Percentiles rank a stretch among this genome's conserved stretches.
Evolutionary conservation across 345 rosid species (phyloP).

Genomic region (Pistacia vera): DNA sequence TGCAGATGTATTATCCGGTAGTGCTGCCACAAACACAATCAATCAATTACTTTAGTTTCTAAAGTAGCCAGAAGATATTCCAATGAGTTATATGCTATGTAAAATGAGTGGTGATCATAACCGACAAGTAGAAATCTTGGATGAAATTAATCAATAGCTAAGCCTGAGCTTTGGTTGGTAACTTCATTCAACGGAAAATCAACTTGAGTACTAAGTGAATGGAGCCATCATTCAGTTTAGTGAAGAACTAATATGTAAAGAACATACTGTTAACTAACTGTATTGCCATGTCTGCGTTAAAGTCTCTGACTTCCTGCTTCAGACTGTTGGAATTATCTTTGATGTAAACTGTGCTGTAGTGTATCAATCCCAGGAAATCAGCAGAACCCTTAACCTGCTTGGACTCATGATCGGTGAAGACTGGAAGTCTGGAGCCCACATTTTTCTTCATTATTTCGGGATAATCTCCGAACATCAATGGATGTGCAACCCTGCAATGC

Average conservation of each 20-base stretch:
- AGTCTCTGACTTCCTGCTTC: slow-evolving; percentile 33
- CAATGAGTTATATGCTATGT: slow-evolving; percentile 1
- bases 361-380: slow-evolving; percentile 62
- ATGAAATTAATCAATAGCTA: background rate
- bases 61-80: background rate
- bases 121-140: background rate
- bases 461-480: slow-evolving; percentile 74
- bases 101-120: background rate
- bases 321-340: slow-evolving; percentile 31
- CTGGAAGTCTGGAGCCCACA: slow-evolving; percentile 66
- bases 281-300: slow-evolving; percentile 36
- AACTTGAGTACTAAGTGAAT: background rate
- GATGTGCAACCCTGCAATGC: slow-evolving; percentile 57
- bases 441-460: slow-evolving; percentile 63
- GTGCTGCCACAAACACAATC: slow-evolving; percentile 35
- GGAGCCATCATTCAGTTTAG: background rate
- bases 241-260: background rate
- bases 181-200: background rate
- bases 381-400: slow-evolving; percentile 57
- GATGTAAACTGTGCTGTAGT: slow-evolving; percentile 33
- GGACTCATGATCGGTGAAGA: slow-evolving; percentile 57
- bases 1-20: slow-evolving; percentile 8
- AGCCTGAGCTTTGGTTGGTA: background rate
- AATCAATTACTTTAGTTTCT: background rate
- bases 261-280: slow-evolving; percentile 23